Base-by-base conservation (phyloP, 2,329 filamentous ascomycete species). In the Anthostomella pinea region DNA sequence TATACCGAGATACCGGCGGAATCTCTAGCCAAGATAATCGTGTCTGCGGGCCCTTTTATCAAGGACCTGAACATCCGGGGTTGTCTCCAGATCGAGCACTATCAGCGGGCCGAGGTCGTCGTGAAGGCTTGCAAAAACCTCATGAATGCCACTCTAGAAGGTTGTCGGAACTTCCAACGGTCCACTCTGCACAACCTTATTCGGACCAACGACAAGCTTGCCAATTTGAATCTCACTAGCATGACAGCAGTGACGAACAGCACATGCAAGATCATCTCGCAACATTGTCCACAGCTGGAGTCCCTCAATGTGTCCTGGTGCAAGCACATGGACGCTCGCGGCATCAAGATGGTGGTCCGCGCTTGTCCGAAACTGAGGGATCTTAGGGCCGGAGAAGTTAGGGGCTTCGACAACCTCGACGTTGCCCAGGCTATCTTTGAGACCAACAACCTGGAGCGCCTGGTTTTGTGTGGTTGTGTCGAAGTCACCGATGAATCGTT, bases 231-330 rank as follows among this genome's bases (percentile, higher is more conserved):
- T 54, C 68, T 98, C 23, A 87, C 87, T 2, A 90, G 89, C 1
- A 72, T 97, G 43, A 70, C 79, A 2, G 82, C 83, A 9, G 85
- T 90, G 10, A 88, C 83, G 19, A 95, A 95, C 57, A 78, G 79
- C 15, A 86, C 87, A 1, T 90, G 94, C 77, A 87, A 83, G 55
- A 87, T 94, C 41, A 84, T 98, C 41, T 83, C 87, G 1, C 73
- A 84, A 35, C 83, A 83, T 24, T 97, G 91, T 53, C 81, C 83
- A 2, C 81, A 83, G 31, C 70, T 98, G n/a, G 83, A 95, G 61
- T 74, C 78, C 37, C 74, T 97, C 48, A 94, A 96, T 53, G 78
- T 97, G 14, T 95, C 89, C 0, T 97, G 91, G 88, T 98, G 93
- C 66, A 82, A 81, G 48, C 84, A 88, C 43, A 80, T 96, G 57